Conservation (phyloP, 331 rosid genomes). For the Quercus phellos region DNA sequence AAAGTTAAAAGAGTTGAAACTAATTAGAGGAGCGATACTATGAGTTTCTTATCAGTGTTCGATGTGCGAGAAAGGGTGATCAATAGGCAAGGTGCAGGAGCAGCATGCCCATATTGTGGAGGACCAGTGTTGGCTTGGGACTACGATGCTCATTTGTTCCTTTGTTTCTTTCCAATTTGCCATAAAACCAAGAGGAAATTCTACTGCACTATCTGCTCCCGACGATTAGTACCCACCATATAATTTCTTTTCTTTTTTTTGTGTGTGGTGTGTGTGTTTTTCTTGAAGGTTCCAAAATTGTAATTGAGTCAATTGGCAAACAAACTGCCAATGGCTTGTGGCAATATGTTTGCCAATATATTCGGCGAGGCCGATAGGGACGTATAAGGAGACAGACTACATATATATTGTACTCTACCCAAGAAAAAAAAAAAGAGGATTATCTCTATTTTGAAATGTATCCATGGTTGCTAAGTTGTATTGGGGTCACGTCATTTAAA, state of each 20-base stretch:
- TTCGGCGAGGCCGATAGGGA: fast-evolving
- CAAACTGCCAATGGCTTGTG: too few relatives aligned
- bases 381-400: too few relatives aligned
- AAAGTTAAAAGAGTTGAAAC: too few relatives aligned
- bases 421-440: too few relatives aligned
- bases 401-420: too few relatives aligned
- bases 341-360: too few relatives aligned
- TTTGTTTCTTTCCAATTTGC: slow-evolving; percentile 23
- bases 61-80: slow-evolving; percentile 21
- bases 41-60: slow-evolving; percentile 21
- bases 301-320: fast-evolving
- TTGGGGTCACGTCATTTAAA: too few relatives aligned
- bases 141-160: slow-evolving; percentile 10
- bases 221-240: slow-evolving; percentile 7
- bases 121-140: slow-evolving; percentile 33
- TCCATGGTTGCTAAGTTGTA: too few relatives aligned
- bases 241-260: background rate
- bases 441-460: too few relatives aligned
- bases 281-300: too few relatives aligned
- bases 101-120: slow-evolving; percentile 32
- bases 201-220: slow-evolving; percentile 25
- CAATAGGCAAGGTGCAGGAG: slow-evolving; percentile 7
- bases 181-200: slow-evolving; percentile 31
- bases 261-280: too few relatives aligned
- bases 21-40: too few relatives aligned